A percentile compares a stretch with the other conserved stretches of the same genome.
Conservation (phyloP, 192 early-diverging fungal species). For the Phycomyces nitens region DNA sequence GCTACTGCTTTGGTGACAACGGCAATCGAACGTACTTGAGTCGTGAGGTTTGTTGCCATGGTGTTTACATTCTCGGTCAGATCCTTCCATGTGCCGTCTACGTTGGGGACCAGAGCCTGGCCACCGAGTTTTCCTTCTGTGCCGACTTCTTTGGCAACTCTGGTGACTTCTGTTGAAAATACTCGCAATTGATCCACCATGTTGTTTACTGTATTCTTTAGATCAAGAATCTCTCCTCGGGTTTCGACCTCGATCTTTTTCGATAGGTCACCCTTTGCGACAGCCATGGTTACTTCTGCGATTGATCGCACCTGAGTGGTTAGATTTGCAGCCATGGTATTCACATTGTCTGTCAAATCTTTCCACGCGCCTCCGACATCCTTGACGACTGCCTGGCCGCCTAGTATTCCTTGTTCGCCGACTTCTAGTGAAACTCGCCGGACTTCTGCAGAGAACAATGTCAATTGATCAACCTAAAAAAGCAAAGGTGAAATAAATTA, state of each 20-base stretch:
- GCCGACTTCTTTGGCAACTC: conserved; percentile 38
- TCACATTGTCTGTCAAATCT: conserved; percentile 48
- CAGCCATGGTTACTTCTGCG: conserved; percentile 56
- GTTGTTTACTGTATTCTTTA: conserved; percentile 64
- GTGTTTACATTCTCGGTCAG: conserved; percentile 56
- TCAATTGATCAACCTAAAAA: conserved; percentile 37
- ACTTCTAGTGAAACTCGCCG: conserved; percentile 69
- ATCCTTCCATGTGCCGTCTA: conserved; percentile 55
- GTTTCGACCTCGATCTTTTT: conserved; percentile 58
- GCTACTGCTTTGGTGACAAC: conserved; percentile 50
- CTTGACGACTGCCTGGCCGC: conserved; percentile 53
- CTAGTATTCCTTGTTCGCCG: conserved; percentile 64
- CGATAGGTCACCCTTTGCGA: conserved; percentile 59
- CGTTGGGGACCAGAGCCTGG: conserved; percentile 39
- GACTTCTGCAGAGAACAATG: conserved; percentile 55
- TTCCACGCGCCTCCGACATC: conserved; percentile 41
- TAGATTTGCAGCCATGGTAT: conserved; percentile 46
- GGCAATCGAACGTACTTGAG: conserved; percentile 52
- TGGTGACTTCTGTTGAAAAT: conserved; percentile 39
- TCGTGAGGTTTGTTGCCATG: conserved; percentile 56
- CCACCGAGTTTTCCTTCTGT: conserved; percentile 47
- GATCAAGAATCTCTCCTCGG: conserved; percentile 62
- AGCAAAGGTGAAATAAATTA: no score
- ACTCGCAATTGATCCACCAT: conserved; percentile 63
- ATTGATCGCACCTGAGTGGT: conserved; percentile 64